Evolutionary conservation across 345 rosid species (phyloP), one percentile per base, ranked within the genome.

Genomic region (Aegle marmelos): DNA sequence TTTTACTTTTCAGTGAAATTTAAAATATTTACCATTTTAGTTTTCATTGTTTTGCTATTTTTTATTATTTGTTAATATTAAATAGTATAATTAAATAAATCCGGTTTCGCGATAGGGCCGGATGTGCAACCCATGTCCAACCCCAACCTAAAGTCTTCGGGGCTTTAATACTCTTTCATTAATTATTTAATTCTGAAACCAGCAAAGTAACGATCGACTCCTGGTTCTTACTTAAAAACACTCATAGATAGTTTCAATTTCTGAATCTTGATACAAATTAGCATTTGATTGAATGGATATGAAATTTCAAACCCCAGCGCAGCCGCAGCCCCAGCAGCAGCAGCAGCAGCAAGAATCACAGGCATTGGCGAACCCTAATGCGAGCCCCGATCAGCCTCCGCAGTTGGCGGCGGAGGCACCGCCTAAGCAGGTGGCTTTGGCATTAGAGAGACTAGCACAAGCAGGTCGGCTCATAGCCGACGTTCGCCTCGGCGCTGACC

Each of bases 371-470:
- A 81, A 62, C 72, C 76, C 87, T 25, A 81, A 82, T 62, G 71
- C 78, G 2, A 28, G 36, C 54, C 48, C 80, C 39, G 27, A 78
- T 70, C 72, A 84, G 7, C 54, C 78, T 24, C 72, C 77, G 36
- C 78, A 82, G 11, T 64, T 82, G 24, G 54, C 78, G 24, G 83
- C 80, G 21, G 97, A 95, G 80, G 99, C 99, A 60, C 99, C 98
- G 31, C 98, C 99, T 21, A 93, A 93, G 82, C 97, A 93, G 89
- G 99, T 95, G 66, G 97, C 98, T 6, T 72, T 87, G 78, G 98
- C 99, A 21, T 89, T 95, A 97, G 99, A 95, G 64, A 89, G 99
- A 67, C 92, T 95, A 5, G 85, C 88, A 14, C 97, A 92, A 79
- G 99, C 99, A 6, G 93, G 90, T 14, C 88, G 98, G 75, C 90